Base-by-base conservation (phyloP, 768 basidiomycete genomes). In the Pisolithus marmoratus region DNA sequence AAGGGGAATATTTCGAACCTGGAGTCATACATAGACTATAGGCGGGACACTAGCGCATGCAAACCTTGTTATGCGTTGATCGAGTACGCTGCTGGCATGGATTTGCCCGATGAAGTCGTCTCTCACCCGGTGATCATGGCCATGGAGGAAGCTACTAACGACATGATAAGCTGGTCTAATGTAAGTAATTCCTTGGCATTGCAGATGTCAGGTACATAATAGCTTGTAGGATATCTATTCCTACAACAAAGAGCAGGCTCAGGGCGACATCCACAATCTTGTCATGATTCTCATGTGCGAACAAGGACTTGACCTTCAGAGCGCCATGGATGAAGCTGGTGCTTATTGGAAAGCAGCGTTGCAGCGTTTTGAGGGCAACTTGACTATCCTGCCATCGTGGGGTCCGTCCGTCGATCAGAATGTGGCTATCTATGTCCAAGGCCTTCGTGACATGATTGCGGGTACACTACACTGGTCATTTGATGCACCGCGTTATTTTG, bases 381-480 rank as follows among this genome's bases (percentile, higher is more conserved):
- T 75, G 22, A 58, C 60, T 27, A 66, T 66, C 2, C 49, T 88
- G 3, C 86, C 84, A 12, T 80, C 80, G 1, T 87, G 85, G 83
- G 80, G 79, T 7, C 68, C 74, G 2, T 76, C 80, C 38, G 63
- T 86, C 41, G 84, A 87, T 59, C 65, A 63, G 15, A 79, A 82
- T 64, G 83, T 87, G 34, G 62, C 62, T 15, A 66, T 69, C 19
- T 88, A 87, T 54, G 71, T 87, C 38, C 66, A 75, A 38, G 83
- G 84, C n/a, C 64, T 88, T 29, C 79, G 80, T 57, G 75, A 82
- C 54, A 86, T 85, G 86, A 84, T 85, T 55, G 78, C 84, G 29
- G 87, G 83, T 70, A 81, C 79, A 36, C 65, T 87, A 37, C 79
- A 85, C 54, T 89, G 87, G 87, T 83, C 82, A 63, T 87, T 85